These are phyloP conservation scores for Panicum hallii DNA, from an alignment of 202 grass and related monocot species.

Conservation along the genomic window DNA sequence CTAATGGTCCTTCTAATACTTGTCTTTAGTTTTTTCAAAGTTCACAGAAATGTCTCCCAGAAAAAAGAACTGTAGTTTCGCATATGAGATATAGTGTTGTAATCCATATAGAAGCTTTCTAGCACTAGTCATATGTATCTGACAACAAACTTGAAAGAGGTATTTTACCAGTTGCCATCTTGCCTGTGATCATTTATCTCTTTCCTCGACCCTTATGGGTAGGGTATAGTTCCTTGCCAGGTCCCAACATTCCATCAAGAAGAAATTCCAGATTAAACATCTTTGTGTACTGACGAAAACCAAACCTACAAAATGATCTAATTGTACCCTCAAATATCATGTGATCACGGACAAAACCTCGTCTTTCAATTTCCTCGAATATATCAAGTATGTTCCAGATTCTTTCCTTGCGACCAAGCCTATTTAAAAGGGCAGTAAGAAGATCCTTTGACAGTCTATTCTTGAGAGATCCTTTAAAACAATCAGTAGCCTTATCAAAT, in stretches of 20 bases:
- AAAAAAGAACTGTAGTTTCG: slow-evolving; percentile 31
- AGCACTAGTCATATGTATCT: background rate
- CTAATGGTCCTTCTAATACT: background rate
- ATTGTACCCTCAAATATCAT: slow-evolving; percentile 56
- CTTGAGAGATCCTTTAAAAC: slow-evolving; percentile 55
- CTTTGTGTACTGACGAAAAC: slow-evolving; percentile 58
- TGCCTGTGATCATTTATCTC: background rate
- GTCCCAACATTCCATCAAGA: slow-evolving; percentile 66
- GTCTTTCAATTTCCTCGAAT: slow-evolving; percentile 46
- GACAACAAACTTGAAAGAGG: background rate
- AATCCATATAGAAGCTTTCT: background rate
- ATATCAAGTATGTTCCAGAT: slow-evolving; percentile 48
- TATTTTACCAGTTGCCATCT: slow-evolving; percentile 4
- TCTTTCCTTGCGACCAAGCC: slow-evolving; percentile 52
- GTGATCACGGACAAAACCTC: slow-evolving; percentile 46
- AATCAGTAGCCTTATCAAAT: slow-evolving; percentile 48
- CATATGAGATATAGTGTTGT: background rate
- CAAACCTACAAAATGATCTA: slow-evolving; percentile 54
- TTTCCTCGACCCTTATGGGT: slow-evolving; percentile 1
- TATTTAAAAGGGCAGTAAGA: slow-evolving; percentile 54
- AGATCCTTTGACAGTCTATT: slow-evolving; percentile 52
- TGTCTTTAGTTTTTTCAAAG: background rate
- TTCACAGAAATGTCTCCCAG: background rate
- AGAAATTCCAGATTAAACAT: slow-evolving; percentile 48
- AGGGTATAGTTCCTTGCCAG: slow-evolving; percentile 38